Conservation (phyloP, 306 rosid species). For the Mimosa pudica region DNA sequence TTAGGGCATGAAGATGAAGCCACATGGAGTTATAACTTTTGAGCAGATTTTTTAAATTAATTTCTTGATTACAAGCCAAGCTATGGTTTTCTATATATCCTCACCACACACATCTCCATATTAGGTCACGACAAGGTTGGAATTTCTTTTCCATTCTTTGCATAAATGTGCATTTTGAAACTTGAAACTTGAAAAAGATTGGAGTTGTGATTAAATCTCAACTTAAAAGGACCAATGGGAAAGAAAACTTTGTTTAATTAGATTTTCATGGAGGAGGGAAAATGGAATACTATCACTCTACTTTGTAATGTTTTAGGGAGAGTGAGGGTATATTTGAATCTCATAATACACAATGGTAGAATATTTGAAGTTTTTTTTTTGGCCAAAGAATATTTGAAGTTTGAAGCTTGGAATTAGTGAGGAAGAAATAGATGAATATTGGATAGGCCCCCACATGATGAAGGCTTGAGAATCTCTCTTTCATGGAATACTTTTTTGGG, state of each 20-base stretch:
- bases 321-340: not conserved
- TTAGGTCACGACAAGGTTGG: constrained; percentile 9
- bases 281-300: constrained; percentile 16
- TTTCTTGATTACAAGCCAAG: constrained; percentile 34
- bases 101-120: constrained; percentile 14
- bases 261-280: not conserved
- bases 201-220: not conserved
- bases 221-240: not conserved
- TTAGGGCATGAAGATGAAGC: not conserved
- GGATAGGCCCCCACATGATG: constrained; percentile 39
- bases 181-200: not conserved
- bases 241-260: not conserved
- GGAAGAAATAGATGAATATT: not conserved
- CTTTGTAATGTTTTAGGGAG: constrained; percentile 37
- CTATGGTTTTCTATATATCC: not conserved
- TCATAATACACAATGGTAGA: not conserved
- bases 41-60: constrained; percentile 39
- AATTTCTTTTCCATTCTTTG: not conserved
- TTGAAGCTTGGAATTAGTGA: not conserved
- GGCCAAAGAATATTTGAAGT: constrained; percentile 13
- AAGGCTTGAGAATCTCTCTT: constrained; percentile 45
- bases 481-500: not conserved
- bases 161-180: not conserved
- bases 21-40: constrained; percentile 45
- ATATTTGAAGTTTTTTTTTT: not conserved